phyloP scores from a whole-genome alignment of 2,329 filamentous ascomycete species.

The Meredithiella fracta region DNA sequence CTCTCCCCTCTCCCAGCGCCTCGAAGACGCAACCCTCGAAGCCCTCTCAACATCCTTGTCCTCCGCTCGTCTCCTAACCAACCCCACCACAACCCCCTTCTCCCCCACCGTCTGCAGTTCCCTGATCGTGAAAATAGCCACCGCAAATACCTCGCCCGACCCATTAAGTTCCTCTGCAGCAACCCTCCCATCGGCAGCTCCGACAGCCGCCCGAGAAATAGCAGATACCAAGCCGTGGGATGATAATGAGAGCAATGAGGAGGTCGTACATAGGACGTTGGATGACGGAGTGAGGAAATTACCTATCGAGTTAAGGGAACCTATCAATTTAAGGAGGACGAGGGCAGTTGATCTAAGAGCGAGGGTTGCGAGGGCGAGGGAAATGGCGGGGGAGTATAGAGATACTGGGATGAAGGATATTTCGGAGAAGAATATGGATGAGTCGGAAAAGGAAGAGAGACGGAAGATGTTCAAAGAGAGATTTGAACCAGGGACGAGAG shows the following conservation, averaged over 20 bases:
- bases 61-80: constrained; percentile 38
- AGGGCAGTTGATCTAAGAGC: constrained; percentile 27
- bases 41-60: constrained; percentile 35
- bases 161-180: background rate
- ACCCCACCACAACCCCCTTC: constrained; percentile 44
- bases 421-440: constrained; percentile 27
- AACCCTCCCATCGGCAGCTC: constrained; percentile 30
- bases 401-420: constrained; percentile 14
- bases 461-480: constrained; percentile 62
- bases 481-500: constrained; percentile 55
- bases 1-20: constrained; percentile 27
- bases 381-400: constrained; percentile 38
- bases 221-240: constrained; percentile 59
- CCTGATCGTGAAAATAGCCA: constrained; percentile 39
- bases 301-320: constrained; percentile 29
- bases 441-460: constrained; percentile 56
- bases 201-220: constrained; percentile 38
- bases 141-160: constrained; percentile 31
- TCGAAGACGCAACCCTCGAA: constrained; percentile 48
- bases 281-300: constrained; percentile 61
- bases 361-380: constrained; percentile 37
- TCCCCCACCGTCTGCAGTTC: constrained; percentile 44
- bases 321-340: constrained; percentile 36
- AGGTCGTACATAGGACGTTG: constrained; percentile 70
- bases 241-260: constrained; percentile 56